phyloP scores from a whole-genome alignment of 306 rosid genomes.

The Pyrus bretschneideri region DNA sequence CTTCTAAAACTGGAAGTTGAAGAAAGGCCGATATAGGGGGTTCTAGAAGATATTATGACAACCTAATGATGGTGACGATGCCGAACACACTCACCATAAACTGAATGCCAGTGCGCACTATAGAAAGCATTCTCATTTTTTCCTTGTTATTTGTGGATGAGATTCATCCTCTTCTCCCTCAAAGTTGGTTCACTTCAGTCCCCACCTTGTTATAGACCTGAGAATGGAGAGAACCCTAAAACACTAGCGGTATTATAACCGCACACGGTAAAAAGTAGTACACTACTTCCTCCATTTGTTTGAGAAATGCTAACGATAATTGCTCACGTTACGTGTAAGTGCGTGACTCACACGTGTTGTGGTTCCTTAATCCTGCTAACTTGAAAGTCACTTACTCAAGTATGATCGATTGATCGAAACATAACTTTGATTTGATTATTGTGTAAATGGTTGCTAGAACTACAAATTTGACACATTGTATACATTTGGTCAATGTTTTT shows the following conservation, averaged over 20 bases:
- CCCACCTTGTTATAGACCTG: background rate
- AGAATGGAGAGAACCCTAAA: background rate
- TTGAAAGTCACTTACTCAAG: too few relatives aligned
- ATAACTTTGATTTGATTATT: too few relatives aligned
- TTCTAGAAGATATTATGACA: background rate
- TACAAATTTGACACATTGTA: too few relatives aligned
- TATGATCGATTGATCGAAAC: too few relatives aligned
- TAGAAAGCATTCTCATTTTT: constrained; percentile 8
- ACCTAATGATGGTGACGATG: background rate
- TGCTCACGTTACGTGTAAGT: too few relatives aligned
- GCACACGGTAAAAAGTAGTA: too few relatives aligned
- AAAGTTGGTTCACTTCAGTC: background rate
- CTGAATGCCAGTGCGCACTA: background rate
- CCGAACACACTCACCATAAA: background rate
- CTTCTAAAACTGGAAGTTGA: background rate
- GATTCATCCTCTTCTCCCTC: background rate
- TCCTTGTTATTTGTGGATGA: background rate
- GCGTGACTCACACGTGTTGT: too few relatives aligned
- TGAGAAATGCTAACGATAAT: too few relatives aligned
- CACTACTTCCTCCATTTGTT: too few relatives aligned
- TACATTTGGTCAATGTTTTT: too few relatives aligned
- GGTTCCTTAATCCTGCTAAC: too few relatives aligned
- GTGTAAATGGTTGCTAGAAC: too few relatives aligned
- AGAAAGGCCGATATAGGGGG: background rate
- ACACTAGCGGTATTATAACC: background rate